Evolutionary conservation across 495 filamentous ascomycete species (phyloP).

Genomic region (Tuber umbilicatum): DNA sequence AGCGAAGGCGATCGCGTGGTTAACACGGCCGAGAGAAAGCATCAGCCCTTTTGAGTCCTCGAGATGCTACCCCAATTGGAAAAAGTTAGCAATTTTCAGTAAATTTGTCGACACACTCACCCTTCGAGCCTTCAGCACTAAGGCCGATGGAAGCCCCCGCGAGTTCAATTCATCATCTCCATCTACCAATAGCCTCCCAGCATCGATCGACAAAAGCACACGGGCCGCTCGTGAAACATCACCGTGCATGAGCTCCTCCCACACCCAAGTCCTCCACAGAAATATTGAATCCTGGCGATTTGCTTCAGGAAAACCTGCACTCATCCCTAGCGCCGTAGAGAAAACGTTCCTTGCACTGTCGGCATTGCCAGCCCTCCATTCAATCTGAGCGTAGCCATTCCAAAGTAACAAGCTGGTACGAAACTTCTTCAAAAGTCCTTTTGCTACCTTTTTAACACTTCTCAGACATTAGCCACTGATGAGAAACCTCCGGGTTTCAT

Average conservation of each 20-base stretch:
- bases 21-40: constrained; percentile 47
- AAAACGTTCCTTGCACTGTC: constrained; percentile 59
- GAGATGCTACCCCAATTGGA: constrained; percentile 46
- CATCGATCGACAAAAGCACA: constrained; percentile 36
- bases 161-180: constrained; percentile 13
- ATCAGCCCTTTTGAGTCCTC: constrained; percentile 53
- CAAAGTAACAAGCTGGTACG: constrained; percentile 63
- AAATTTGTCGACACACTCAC: constrained; percentile 43
- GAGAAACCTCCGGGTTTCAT: background rate
- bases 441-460: constrained; percentile 65
- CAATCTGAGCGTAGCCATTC: constrained; percentile 69
- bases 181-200: constrained; percentile 11
- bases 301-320: constrained; percentile 43
- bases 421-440: constrained; percentile 61
- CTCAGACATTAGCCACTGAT: constrained; percentile 8
- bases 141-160: constrained; percentile 25
- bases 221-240: constrained; percentile 48
- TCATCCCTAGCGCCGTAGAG: constrained; percentile 57
- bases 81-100: constrained; percentile 40
- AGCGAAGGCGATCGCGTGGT: constrained; percentile 50
- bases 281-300: constrained; percentile 48
- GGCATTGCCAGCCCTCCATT: constrained; percentile 53
- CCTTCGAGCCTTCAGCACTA: constrained; percentile 51
- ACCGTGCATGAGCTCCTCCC: constrained; percentile 55
- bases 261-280: constrained; percentile 66